Evolutionary conservation across 257 asterid genomes (phyloP), one percentile per base, ranked within the genome.

Genomic region (Anisodus tanguticus): DNA sequence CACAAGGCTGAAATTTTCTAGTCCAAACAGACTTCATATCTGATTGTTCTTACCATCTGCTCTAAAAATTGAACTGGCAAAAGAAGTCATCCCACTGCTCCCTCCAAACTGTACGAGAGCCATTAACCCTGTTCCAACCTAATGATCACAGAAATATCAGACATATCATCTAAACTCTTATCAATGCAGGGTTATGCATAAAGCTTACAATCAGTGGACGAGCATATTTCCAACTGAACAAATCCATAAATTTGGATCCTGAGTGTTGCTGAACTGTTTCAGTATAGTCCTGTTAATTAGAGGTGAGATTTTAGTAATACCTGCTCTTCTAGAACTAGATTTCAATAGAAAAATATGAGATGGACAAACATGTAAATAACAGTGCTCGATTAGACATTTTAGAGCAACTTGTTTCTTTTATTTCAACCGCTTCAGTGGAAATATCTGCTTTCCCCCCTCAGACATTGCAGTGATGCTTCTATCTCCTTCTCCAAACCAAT

Each of bases 81-180:
- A 88, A 62, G 89, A 88, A 35, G 87, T 62, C 35, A 86, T 39
- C 66, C 82, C 90, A 82, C 43, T 85, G 10, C 58, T 84, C 43
- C 90, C 90, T 84, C 90, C 90, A 43, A 82, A 84, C 68, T 86
- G 90, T 22, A 82, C 89, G 71, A 88, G 85, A 82, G 87, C 59
- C 89, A 86, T 84, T 68, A 88, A 59, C 12, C 89, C 90, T 6
- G 80, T 8, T 60, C 86, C 90, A 69, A 84, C 86, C 90, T 88
- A 58, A 76, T 76, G 60, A 51, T 26, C 3, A 39, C 45, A 76
- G 22, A 76, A 26, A 11, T 76, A 13, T 51, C 63, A 76, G 81
- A 76, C 47, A 15, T 26, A 76, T 76, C 15, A 76, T 51, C 81
- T 16, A 12, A 51, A 26, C 26, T 51, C 63, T 49, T 11, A 51